Base-by-base conservation (phyloP, 225 moss, liverwort and hornwort genomes). In the Bryum argenteum region DNA sequence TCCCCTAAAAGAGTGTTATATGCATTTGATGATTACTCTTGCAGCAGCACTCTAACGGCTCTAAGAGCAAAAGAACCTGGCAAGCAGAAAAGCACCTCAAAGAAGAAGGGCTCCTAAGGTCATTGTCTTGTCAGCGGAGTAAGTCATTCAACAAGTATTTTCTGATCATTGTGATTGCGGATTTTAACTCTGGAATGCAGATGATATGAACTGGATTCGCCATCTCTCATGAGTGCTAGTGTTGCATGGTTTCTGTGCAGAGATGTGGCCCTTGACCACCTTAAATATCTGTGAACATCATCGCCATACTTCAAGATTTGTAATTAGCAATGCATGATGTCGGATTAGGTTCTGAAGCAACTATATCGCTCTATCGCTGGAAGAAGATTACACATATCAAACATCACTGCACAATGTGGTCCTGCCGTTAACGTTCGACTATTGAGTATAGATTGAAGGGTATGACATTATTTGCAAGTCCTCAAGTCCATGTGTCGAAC, bases 191-290 rank as follows among this genome's bases (percentile, higher is more conserved):
- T 18, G 18, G 37, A 71, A 4, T 39, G 41, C 13, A 41, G 13
- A 24, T n/a, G 62, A 24, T 8, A 63, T 41, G 40, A 72, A 41
- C 24, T 21, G 0, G 0, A 7, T 11, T 23, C 41, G 9, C 12
- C 18, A 41, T 9, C 53, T 13, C 11, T 61, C 7, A 33, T 1
- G 0, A 12, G 17, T 10, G 37, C 10, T 48, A 17, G 15, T 28
- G 14, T 60, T 60, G 18, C 52, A 71, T 62, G 71, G 23, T 6
- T 51, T 61, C 40, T 52, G 5, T n/a, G 12, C 52, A 23, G 21
- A 51, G 9, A 2, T 0, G 15, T 21, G 0, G 8, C 16, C 8
- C n/a, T 5, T 3, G 1, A 4, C 17, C 2, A 0, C 59, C 2
- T 0, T 17, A 5, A 41, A 61, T 24, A 33, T 38, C 41, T 24